phyloP scores from a whole-genome alignment of 495 filamentous ascomycete genomes.

The Penicillium waksmanii region DNA sequence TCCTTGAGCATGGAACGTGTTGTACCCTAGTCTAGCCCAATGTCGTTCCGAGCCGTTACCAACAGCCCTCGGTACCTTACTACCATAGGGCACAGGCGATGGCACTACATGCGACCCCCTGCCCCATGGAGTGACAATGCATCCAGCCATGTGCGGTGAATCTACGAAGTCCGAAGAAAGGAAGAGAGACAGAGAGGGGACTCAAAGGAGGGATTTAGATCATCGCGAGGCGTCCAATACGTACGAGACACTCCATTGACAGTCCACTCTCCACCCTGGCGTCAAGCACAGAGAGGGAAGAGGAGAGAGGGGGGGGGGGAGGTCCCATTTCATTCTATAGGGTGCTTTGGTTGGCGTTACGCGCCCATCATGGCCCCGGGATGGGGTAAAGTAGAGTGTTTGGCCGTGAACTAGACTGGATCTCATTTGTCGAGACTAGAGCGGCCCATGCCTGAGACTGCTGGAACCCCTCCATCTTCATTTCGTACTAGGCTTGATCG shows the following conservation, averaged over 20 bases:
- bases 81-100: slow-evolving; percentile 1
- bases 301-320: not conserved
- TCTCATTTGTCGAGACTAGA: slow-evolving; percentile 4
- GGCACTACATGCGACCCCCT: slow-evolving; percentile 5
- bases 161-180: not conserved
- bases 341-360: slow-evolving; percentile 8
- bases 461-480: slow-evolving; percentile 9
- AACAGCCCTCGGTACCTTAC: slow-evolving; percentile 9
- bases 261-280: slow-evolving; percentile 13
- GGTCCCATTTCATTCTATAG: slow-evolving; percentile 7
- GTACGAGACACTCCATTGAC: slow-evolving; percentile 14
- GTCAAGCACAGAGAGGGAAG: slow-evolving; percentile 5
- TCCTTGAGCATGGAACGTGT: slow-evolving; percentile 8
- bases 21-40: slow-evolving; percentile 3
- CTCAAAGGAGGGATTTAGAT: not conserved
- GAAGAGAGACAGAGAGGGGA: not conserved
- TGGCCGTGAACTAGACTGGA: not conserved
- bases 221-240: slow-evolving; percentile 25
- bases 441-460: slow-evolving; percentile 10
- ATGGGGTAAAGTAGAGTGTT: slow-evolving; percentile 1
- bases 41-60: slow-evolving; percentile 10
- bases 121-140: not conserved
- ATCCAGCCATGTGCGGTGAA: not conserved
- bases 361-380: not conserved
- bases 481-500: slow-evolving; percentile 3